Evolutionary conservation across 2,329 filamentous ascomycete species (phyloP).

Genomic region (Aspergillus phoenicis): DNA sequence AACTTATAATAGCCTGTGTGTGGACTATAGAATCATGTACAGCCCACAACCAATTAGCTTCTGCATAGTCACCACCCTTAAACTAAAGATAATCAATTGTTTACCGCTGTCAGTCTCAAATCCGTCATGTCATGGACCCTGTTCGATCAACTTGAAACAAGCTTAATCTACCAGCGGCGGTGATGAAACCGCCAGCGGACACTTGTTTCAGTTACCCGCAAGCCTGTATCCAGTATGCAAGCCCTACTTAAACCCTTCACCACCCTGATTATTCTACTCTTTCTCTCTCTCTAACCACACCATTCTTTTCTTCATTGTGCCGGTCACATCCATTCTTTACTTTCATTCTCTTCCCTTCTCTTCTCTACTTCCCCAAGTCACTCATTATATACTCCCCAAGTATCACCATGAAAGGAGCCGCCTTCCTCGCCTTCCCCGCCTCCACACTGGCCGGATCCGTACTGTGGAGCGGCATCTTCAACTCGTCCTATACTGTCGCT

Average conservation of each 20-base stretch:
- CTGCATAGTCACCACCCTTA: too few species aligned
- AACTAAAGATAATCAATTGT: too few species aligned
- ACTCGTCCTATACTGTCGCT: conserved; percentile 25
- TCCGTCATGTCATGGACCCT: not conserved
- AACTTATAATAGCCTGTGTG: too few species aligned
- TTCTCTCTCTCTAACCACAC: not conserved
- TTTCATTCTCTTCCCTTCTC: not conserved
- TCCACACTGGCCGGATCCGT: conserved; percentile 25
- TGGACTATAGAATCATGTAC: too few species aligned
- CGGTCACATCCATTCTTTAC: conserved; percentile 2
- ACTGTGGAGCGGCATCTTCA: conserved; percentile 33
- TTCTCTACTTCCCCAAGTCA: not conserved
- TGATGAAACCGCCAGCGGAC: not conserved
- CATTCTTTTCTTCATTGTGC: conserved; percentile 1
- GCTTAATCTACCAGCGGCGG: not conserved
- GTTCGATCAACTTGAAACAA: conserved; percentile 6
- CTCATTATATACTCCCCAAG: not conserved
- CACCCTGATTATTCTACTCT: not conserved
- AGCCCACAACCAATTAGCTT: too few species aligned
- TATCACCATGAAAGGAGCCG: conserved; percentile 18
- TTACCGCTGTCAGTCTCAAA: too few species aligned
- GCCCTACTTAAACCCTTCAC: not conserved
- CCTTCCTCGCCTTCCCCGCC: conserved; percentile 10
- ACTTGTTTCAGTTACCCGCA: conserved; percentile 7
- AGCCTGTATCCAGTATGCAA: conserved; percentile 1